Evolutionary conservation across 2,329 filamentous ascomycete species (phyloP).

Genomic region (Aureobasidium sp.): DNA sequence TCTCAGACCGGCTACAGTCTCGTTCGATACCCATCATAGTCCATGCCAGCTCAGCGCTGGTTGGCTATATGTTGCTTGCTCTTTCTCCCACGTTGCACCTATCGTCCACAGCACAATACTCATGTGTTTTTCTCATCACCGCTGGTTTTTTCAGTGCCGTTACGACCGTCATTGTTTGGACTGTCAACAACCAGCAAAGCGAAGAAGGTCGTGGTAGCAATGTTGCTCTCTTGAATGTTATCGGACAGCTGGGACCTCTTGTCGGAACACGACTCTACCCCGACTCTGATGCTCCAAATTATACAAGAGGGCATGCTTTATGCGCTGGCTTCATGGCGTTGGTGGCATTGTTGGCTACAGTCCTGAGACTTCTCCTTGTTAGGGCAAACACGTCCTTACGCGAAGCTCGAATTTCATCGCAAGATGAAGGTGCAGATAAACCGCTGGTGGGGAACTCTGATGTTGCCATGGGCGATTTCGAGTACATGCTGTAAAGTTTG

Average conservation of each 20-base stretch:
- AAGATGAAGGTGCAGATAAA: background rate
- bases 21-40: slow-evolving; percentile 59
- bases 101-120: slow-evolving; percentile 47
- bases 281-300: slow-evolving; percentile 40
- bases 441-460: background rate
- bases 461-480: background rate
- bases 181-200: slow-evolving; percentile 70
- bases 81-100: slow-evolving; percentile 31
- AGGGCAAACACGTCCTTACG: slow-evolving; percentile 24
- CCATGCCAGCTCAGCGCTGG: slow-evolving; percentile 57
- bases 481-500: slow-evolving; percentile 2
- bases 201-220: slow-evolving; percentile 63
- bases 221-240: slow-evolving; percentile 69
- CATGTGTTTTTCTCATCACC: slow-evolving; percentile 68
- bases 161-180: slow-evolving; percentile 80
- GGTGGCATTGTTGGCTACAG: slow-evolving; percentile 35
- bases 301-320: slow-evolving; percentile 40
- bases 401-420: background rate
- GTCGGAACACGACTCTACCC: slow-evolving; percentile 49
- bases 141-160: slow-evolving; percentile 78
- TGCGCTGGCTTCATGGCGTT: slow-evolving; percentile 43
- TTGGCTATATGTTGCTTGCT: slow-evolving; percentile 39
- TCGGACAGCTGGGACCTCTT: slow-evolving; percentile 70
- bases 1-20: slow-evolving; percentile 57
- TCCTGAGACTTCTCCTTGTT: slow-evolving; percentile 33